Evolutionary conservation across 1,284 basidiomycete species (phyloP), one percentile per base, ranked within the genome.

Genomic region (Singerocomus inundabilis): DNA sequence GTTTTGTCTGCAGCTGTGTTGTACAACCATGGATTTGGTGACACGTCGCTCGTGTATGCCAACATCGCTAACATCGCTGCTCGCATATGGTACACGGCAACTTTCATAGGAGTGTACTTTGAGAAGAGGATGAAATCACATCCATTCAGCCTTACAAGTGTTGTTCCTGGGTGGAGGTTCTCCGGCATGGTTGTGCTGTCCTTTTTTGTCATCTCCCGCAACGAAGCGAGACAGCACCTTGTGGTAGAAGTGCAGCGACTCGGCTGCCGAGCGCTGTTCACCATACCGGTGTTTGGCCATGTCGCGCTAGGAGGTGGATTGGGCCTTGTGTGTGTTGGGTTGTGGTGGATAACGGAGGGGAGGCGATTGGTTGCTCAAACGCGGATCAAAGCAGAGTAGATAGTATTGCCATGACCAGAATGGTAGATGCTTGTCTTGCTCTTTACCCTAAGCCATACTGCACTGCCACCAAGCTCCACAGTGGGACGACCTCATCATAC

Each of bases 11-110:
- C 85, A 3, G 66, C 81, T 13, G 59, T 57, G 5, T 69, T 87
- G 15, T 81, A 80, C 53, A 66, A 66, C 7, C 58, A 78, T 8
- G 72, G 70, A 1, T 67, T 83, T 31, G 86, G 84, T 8, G 89
- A 91, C 63, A 73, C 76, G 0, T 84, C 88, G 9, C 73, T 93
- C 34, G 83, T 93, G 4, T 88, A 79, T 57, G 88, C 87, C 40
- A 91, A 91, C 63, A 80, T 83, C 52, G 67, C 77, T 52, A 89
- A 86, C 60, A 75, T 90, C 55, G 67, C 70, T 1, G 72, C 78
- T 24, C 73, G 86, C 18, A 84, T 82, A 44, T 64, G 69, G 12
- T 91, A 83, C 57, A 78, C 76, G 37, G 54, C 62, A 21, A 56
- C 53, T 46, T 79, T 74, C 52, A 63, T 67, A 42, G 62, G 58